phyloP scores from a whole-genome alignment of 306 rosid species.

The Macrotyloma uniflorum region DNA sequence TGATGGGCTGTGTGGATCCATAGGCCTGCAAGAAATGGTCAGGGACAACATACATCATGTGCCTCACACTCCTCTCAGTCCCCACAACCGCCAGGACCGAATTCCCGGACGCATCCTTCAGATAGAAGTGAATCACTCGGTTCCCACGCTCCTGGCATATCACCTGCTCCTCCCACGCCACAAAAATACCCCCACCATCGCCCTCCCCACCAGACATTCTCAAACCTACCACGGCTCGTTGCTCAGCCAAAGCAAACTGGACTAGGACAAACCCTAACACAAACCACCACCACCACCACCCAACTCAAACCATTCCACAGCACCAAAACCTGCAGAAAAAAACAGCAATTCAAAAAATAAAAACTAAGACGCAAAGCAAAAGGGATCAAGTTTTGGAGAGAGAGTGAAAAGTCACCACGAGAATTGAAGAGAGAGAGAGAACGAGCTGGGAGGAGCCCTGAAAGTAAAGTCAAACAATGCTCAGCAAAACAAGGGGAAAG shows the following conservation, averaged over 20 bases:
- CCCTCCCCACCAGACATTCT: slow-evolving; percentile 47
- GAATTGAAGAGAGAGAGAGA: not conserved
- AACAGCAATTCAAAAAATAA: not conserved
- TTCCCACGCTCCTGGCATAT: slow-evolving; percentile 74
- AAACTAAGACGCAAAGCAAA: slow-evolving; percentile 4
- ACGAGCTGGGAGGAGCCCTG: slow-evolving; percentile 13
- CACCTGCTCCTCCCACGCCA: slow-evolving; percentile 84
- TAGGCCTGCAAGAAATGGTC: slow-evolving; percentile 58
- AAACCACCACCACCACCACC: not conserved
- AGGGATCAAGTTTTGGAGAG: slow-evolving; percentile 16
- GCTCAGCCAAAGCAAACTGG: slow-evolving; percentile 38
- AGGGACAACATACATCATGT: slow-evolving; percentile 78
- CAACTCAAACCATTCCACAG: slow-evolving; percentile 35
- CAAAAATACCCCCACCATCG: slow-evolving; percentile 45
- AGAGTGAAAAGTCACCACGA: not conserved
- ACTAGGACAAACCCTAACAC: slow-evolving; percentile 35
- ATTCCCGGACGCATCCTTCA: slow-evolving; percentile 62
- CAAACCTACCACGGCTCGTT: slow-evolving; percentile 5
- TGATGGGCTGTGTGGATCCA: slow-evolving; percentile 46
- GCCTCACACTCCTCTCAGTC: slow-evolving; percentile 90
- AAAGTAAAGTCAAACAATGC: slow-evolving; percentile 51
- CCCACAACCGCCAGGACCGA: slow-evolving; percentile 75
- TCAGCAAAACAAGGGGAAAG: not conserved
- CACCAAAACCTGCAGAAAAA: slow-evolving; percentile 17
- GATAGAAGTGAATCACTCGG: slow-evolving; percentile 73